Evolutionary conservation across 1,284 basidiomycete genomes (phyloP).

Genomic region (Austroboletus olivaceoglutinosus): DNA sequence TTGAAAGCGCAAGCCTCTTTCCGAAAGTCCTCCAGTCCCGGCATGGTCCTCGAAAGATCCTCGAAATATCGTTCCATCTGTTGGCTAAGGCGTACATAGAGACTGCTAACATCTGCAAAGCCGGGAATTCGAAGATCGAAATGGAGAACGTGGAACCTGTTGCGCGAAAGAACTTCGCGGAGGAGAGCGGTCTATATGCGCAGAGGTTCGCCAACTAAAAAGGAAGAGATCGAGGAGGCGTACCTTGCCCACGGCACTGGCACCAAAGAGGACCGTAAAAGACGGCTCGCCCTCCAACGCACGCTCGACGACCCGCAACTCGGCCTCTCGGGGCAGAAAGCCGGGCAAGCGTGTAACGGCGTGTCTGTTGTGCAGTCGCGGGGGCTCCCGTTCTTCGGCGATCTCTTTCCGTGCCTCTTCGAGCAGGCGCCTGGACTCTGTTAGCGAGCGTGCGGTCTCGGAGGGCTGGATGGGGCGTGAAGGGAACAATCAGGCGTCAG

Average conservation of each 20-base stretch:
- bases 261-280: slow-evolving; percentile 78
- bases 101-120: slow-evolving; percentile 73
- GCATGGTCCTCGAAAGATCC: slow-evolving; percentile 53
- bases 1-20: slow-evolving; percentile 77
- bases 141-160: slow-evolving; percentile 73
- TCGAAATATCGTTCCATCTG: slow-evolving; percentile 82
- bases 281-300: slow-evolving; percentile 67
- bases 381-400: slow-evolving; percentile 59
- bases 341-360: slow-evolving; percentile 74
- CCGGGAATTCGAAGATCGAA: slow-evolving; percentile 83
- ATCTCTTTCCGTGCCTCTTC: slow-evolving; percentile 76
- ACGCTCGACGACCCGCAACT: slow-evolving; percentile 61
- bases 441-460: slow-evolving; percentile 72
- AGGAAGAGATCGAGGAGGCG: slow-evolving; percentile 2
- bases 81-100: slow-evolving; percentile 70
- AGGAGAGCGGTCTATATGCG: slow-evolving; percentile 64
- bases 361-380: slow-evolving; percentile 69
- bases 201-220: slow-evolving; percentile 3
- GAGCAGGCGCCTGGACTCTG: slow-evolving; percentile 69
- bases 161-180: slow-evolving; percentile 67
- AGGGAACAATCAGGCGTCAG: slow-evolving; percentile 8
- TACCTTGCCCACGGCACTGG: slow-evolving; percentile 79
- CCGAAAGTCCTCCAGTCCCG: slow-evolving; percentile 71
- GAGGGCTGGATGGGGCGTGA: slow-evolving; percentile 51
- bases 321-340: slow-evolving; percentile 67